Conservation (phyloP, 75 land plant species). For the Larix kaempferi region DNA sequence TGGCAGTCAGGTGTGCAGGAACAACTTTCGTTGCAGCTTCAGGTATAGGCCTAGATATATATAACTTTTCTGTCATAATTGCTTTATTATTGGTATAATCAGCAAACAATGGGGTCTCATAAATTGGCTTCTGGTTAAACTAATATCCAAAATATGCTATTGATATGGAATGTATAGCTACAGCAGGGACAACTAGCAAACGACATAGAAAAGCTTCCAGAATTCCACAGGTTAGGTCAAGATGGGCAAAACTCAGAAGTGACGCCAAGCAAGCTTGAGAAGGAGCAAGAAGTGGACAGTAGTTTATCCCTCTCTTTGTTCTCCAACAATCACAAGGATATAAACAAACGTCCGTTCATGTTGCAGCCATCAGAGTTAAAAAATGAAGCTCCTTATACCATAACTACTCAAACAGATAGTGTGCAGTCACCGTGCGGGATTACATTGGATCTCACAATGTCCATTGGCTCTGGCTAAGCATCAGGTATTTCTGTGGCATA, state of each 20-base stretch:
- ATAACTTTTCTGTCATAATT: background rate
- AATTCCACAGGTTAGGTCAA: background rate
- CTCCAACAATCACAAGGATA: background rate
- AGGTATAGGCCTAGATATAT: background rate
- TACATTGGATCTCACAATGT: slow-evolving; percentile 9
- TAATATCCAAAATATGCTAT: background rate
- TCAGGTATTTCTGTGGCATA: too few species aligned
- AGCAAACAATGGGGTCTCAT: background rate
- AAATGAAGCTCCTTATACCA: background rate
- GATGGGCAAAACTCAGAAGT: background rate
- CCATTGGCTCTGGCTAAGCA: background rate
- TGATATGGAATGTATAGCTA: background rate
- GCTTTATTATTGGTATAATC: background rate
- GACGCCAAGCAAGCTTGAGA: background rate
- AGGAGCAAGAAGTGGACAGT: slow-evolving; percentile 8
- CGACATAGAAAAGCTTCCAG: background rate
- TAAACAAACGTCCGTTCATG: too few species aligned
- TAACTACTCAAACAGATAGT: background rate
- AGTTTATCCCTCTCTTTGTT: slow-evolving; percentile 8
- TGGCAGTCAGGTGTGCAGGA: slow-evolving; percentile 4
- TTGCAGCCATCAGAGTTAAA: background rate
- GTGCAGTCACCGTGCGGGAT: background rate
- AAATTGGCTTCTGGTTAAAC: too few species aligned
- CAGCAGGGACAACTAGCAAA: background rate
- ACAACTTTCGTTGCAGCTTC: slow-evolving; percentile 7